phyloP scores from a whole-genome alignment of 257 asterid genomes.

The Petunia axillaris region DNA sequence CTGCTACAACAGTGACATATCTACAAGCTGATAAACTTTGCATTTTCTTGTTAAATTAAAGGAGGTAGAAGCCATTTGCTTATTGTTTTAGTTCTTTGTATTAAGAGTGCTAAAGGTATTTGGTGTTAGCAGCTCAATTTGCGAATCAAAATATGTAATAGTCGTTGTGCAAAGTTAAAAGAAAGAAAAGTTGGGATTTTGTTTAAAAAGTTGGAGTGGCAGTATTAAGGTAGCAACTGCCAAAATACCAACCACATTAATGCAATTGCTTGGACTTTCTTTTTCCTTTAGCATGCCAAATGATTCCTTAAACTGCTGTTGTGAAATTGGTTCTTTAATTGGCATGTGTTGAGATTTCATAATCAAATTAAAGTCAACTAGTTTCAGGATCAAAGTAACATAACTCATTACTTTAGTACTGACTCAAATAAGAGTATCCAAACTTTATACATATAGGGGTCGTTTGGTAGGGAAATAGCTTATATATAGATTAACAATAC shows the following conservation, averaged over 20 bases:
- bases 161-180: not conserved
- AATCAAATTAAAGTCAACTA: not conserved
- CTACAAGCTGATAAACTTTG: no score
- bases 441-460: no score
- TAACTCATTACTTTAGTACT: no score
- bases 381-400: no score
- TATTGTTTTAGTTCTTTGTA: not conserved
- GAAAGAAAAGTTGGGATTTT: not conserved
- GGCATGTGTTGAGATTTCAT: not conserved
- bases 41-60: not conserved
- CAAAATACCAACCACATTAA: not conserved
- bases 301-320: not conserved
- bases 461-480: no score
- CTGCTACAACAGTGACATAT: not conserved
- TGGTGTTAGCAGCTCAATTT: not conserved
- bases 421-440: no score
- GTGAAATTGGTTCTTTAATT: not conserved
- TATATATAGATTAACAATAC: no score
- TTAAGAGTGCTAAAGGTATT: not conserved
- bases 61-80: not conserved
- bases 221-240: not conserved
- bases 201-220: not conserved
- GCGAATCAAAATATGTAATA: not conserved
- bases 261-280: not conserved
- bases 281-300: not conserved